Evolutionary conservation across 768 basidiomycete species (phyloP), one percentile per base, ranked within the genome.

Genomic region (Serendipita vermifera): DNA sequence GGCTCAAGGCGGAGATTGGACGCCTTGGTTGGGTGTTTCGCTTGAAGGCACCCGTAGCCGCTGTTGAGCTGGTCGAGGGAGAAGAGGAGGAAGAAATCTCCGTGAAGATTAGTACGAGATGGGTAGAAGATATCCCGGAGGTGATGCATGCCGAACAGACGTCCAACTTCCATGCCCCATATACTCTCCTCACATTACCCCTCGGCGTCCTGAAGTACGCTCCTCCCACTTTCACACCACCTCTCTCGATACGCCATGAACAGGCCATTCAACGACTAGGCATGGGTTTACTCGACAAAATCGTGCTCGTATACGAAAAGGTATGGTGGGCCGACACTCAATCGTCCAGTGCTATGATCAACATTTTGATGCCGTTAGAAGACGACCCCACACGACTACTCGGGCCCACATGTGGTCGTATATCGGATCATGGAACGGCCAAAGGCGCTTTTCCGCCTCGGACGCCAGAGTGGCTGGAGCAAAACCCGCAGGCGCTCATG

Each of bases 281-380:
- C 13, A 59, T 61, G 35, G 66, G 66, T 29, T 48, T 58, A 27
- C 63, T 67, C 51, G 63, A 63, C 31, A 67, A 67, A 57, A 35
- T 66, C 33, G 62, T 64, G n/a, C 55, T 67, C 13, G 41, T 54
- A 24, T 66, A 65, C 59, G 38, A 57, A 1, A 9, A 31, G 3
- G 51, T 61, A 4, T 68, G 65, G 67, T 68, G 67, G 67, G 46
- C 46, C 5, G n/a, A n/a, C n/a, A 26, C 9, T 2, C 17, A 5
- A 6, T 20, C 39, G 15, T 9, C 36, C 57, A 29, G 31, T 15
- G 20, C 22, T 4, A 26, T 29, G 20, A 29, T 51, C 1, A 51
- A 26, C n/a, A 20, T 51, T n/a, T 29, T 51, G 9, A 9, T 51
- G 7, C 46, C 46, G 5, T 51, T 29, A 9, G 31, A 51, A 3